These are phyloP conservation scores for Sonneratia caseolaris DNA, from an alignment of 345 rosid species.

Conservation along the genomic window DNA sequence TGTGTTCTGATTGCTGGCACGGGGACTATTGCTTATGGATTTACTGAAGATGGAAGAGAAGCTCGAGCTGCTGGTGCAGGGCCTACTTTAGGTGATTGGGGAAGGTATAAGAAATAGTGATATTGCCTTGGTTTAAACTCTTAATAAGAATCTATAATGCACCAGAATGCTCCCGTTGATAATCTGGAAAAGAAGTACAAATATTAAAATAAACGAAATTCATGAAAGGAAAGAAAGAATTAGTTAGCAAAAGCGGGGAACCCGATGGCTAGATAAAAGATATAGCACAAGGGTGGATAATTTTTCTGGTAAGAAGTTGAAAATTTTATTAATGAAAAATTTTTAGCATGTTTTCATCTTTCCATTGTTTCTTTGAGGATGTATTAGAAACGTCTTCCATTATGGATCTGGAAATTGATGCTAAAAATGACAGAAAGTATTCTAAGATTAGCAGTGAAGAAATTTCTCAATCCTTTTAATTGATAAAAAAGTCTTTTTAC, in stretches of 20 bases:
- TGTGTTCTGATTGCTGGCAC: conserved; percentile 96
- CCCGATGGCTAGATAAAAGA: not conserved
- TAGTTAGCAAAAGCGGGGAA: too few species aligned
- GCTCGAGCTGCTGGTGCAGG: conserved; percentile 96
- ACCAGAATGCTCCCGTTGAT: too few species aligned
- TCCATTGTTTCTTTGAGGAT: not conserved
- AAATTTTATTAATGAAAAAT: too few species aligned
- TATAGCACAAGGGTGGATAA: not conserved
- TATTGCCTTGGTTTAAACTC: not conserved
- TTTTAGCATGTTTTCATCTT: not conserved
- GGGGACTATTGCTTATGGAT: conserved; percentile 84
- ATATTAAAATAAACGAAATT: too few species aligned
- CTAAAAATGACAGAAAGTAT: too few species aligned
- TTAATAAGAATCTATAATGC: not conserved
- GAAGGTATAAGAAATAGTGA: conserved; percentile 40
- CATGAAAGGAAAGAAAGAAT: not conserved
- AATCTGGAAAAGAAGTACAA: too few species aligned
- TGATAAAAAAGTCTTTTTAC: too few species aligned
- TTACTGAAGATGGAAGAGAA: conserved; percentile 79
- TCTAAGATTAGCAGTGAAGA: too few species aligned
- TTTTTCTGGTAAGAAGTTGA: too few species aligned
- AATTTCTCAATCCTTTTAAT: too few species aligned
- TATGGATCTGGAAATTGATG: not conserved
- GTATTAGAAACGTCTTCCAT: not conserved
- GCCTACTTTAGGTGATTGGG: conserved; percentile 93